Evolutionary conservation across 345 rosid species (phyloP).

Genomic region (Eucalyptus pumila): DNA sequence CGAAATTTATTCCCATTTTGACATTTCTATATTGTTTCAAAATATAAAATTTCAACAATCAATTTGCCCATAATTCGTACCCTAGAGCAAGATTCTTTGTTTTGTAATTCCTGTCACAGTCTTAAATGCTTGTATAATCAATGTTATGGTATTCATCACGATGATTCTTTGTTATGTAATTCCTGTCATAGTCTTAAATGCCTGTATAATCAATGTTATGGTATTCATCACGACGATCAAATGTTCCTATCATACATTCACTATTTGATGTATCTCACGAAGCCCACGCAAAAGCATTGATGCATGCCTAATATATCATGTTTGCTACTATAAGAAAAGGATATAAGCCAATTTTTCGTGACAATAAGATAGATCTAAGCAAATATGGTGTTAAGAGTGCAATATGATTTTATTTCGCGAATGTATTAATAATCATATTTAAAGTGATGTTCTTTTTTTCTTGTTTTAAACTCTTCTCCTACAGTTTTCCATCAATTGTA

Average conservation of each 20-base stretch:
- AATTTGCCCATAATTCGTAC: background rate
- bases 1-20: background rate
- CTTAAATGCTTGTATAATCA: background rate
- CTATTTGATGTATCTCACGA: background rate
- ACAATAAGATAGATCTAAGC: background rate
- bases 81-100: background rate
- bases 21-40: background rate
- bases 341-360: background rate
- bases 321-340: background rate
- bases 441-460: background rate
- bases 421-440: background rate
- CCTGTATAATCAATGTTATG: background rate
- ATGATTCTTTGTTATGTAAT: background rate
- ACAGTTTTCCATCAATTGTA: background rate
- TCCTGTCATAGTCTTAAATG: background rate
- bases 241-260: background rate
- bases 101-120: background rate
- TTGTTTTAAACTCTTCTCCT: background rate
- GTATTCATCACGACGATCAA: background rate
- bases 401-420: background rate
- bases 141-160: background rate
- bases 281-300: background rate
- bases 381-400: background rate
- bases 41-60: background rate
- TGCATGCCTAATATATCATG: background rate